Conservation (phyloP, 331 rosid genomes). For the Stylosanthes scabra region DNA sequence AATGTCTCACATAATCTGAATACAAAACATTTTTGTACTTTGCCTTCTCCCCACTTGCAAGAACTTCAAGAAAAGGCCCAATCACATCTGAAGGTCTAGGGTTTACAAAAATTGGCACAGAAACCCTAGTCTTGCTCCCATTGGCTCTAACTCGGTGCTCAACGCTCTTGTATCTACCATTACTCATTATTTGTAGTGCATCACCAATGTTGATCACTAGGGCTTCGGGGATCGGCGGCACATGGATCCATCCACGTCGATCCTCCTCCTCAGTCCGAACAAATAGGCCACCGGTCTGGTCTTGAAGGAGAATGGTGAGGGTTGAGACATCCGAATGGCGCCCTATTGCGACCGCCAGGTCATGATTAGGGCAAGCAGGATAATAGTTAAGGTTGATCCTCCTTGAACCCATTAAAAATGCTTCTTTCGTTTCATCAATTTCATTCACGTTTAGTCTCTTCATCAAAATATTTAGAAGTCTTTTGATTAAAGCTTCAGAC, state of each 20-base stretch:
- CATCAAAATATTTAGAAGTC: constrained; percentile 45
- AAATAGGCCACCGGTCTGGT: constrained; percentile 59
- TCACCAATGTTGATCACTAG: constrained; percentile 50
- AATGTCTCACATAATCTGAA: constrained; percentile 61
- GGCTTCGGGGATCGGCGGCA: constrained; percentile 51
- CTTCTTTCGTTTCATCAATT: constrained; percentile 43
- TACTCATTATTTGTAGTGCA: constrained; percentile 54
- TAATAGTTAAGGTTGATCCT: constrained; percentile 58
- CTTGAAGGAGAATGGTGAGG: constrained; percentile 62
- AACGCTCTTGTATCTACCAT: constrained; percentile 59
- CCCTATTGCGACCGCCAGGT: constrained; percentile 55
- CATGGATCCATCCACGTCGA: constrained; percentile 47
- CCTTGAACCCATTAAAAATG: constrained; percentile 53
- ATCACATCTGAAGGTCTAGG: constrained; percentile 47
- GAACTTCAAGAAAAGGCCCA: constrained; percentile 55
- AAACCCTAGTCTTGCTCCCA: constrained; percentile 54
- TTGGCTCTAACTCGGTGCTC: constrained; percentile 63
- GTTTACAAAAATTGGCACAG: constrained; percentile 58
- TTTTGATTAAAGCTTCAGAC: constrained; percentile 34
- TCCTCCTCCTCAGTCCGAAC: constrained; percentile 22
- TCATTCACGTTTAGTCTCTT: constrained; percentile 45
- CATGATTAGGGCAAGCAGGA: constrained; percentile 57
- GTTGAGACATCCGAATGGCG: constrained; percentile 67
- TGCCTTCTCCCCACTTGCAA: constrained; percentile 44
- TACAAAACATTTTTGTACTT: constrained; percentile 53